Evolutionary conservation across 495 filamentous ascomycete species (phyloP).

Genomic region (Pyrenula massariospora): DNA sequence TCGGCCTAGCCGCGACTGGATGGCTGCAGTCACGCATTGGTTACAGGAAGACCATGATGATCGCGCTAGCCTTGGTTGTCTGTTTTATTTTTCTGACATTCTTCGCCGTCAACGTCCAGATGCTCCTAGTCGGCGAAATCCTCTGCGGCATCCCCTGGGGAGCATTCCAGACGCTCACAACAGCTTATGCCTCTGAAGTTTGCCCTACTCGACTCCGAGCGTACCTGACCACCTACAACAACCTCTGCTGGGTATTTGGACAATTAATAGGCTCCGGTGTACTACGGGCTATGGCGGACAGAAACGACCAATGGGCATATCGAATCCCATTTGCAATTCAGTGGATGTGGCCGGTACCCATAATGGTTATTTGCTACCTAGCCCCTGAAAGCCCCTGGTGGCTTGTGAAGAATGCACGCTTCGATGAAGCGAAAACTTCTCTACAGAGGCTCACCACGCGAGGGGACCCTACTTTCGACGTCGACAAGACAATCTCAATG

Average conservation of each 20-base stretch:
- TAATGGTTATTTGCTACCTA: conserved; percentile 48
- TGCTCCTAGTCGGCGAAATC: conserved; percentile 54
- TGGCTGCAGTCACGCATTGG: conserved; percentile 53
- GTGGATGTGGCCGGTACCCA: conserved; percentile 63
- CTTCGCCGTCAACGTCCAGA: conserved; percentile 48
- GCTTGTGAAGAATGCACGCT: conserved; percentile 52
- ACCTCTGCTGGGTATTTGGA: conserved; percentile 64
- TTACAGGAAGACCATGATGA: conserved; percentile 50
- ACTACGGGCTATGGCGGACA: conserved; percentile 40
- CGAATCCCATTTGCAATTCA: conserved; percentile 54
- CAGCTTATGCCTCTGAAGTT: conserved; percentile 64
- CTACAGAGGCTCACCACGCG: conserved; percentile 45
- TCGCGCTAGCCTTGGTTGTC: conserved; percentile 39
- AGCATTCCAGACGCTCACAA: conserved; percentile 58
- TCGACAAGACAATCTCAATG: conserved; percentile 33
- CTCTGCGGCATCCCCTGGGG: conserved; percentile 66
- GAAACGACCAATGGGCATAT: conserved; percentile 44
- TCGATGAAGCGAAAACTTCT: conserved; percentile 46
- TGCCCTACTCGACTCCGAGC: conserved; percentile 55
- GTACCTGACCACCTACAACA: conserved; percentile 62
- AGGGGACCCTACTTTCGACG: conserved; percentile 40
- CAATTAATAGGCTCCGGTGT: conserved; percentile 58
- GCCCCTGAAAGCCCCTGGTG: conserved; percentile 68
- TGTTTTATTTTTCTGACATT: conserved; percentile 58
- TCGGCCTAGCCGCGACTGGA: conserved; percentile 58